Conservation (phyloP, 495 filamentous ascomycete species). For the Parmelia sp. region DNA sequence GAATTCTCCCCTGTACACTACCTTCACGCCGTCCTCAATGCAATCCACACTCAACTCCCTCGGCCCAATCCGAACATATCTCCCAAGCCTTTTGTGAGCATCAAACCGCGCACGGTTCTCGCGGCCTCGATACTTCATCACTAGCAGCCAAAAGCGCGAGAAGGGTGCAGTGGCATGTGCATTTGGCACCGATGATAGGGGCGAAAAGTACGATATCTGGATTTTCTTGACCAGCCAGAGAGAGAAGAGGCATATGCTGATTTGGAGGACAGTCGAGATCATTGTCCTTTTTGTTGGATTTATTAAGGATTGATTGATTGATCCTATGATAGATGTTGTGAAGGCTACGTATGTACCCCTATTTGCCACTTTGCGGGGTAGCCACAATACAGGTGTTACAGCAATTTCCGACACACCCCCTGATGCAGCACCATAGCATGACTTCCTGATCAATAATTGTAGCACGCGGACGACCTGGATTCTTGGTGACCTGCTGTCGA, state of each 20-base stretch:
- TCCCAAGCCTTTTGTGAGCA: constrained; percentile 49
- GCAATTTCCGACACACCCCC: no score
- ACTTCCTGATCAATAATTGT: no score
- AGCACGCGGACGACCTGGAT: no score
- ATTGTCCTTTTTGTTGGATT: no score
- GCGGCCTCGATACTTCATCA: constrained; percentile 46
- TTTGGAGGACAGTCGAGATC: no score
- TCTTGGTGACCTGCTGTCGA: no score
- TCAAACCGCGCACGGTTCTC: constrained; percentile 58
- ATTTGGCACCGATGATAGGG: constrained; percentile 60
- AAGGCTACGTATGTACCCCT: no score
- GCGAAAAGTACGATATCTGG: constrained; percentile 58
- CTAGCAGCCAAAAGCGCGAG: constrained; percentile 65
- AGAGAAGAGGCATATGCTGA: not conserved
- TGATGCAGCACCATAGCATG: no score
- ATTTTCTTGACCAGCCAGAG: constrained; percentile 27
- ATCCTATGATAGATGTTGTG: no score
- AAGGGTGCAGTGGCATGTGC: constrained; percentile 62
- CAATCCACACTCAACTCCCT: constrained; percentile 56
- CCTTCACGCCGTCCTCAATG: constrained; percentile 54
- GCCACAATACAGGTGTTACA: no score
- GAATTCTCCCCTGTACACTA: constrained; percentile 69
- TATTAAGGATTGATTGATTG: no score
- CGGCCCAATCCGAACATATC: constrained; percentile 51
- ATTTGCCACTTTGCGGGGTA: no score